Base-by-base conservation (phyloP, 2,329 filamentous ascomycete species). In the Polychaeton citri region DNA sequence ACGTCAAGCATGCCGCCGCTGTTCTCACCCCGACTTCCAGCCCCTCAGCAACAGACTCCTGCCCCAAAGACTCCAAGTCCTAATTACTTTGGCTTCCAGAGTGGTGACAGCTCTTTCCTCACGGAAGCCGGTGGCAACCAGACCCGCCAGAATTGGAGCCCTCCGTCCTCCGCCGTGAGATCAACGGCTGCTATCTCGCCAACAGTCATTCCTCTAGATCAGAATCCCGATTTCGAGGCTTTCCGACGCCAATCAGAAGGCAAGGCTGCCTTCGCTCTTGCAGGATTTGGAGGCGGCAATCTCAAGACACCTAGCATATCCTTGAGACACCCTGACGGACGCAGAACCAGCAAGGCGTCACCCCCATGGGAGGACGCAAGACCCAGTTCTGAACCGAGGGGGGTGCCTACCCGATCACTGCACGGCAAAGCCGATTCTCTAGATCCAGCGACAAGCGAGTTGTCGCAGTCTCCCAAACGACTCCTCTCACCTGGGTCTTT, bases 51-150 rank as follows among this genome's bases (percentile, higher is more conserved):
- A 43, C 42, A 13, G 18, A 33, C 16, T 16, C 30, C 31, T 30
- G 36, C 19, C 40, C 43, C 42, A 45, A 54, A 45, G 43, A 51
- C 58, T 15, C 57, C 69, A 17, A 88, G 83, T 54, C 83, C 85
- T 9, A 92, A 87, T 55, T 94, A 94, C 59, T 94, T 94, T 55
- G 82, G 81, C 38, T 73, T 92, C 40, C 66, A 76, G 19, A 77
- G 85, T 39, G 57, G 73, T 15, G 59, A 63, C 32, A 66, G 71
- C 17, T 70, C 76, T 42, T 76, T 79, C 36, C 42, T 48, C 8
- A 46, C 36, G 37, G 45, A 54, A 32, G 43, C 47, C 6, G 45
- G 42, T 2, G 79, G 78, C 2, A 64, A 61, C 42, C 16, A 30
- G 5, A 69, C 76, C 1, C 74, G 74, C 38, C 74, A 76, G 44